Base-by-base conservation (phyloP, 768 basidiomycete species). In the Amanita brunnescens region DNA sequence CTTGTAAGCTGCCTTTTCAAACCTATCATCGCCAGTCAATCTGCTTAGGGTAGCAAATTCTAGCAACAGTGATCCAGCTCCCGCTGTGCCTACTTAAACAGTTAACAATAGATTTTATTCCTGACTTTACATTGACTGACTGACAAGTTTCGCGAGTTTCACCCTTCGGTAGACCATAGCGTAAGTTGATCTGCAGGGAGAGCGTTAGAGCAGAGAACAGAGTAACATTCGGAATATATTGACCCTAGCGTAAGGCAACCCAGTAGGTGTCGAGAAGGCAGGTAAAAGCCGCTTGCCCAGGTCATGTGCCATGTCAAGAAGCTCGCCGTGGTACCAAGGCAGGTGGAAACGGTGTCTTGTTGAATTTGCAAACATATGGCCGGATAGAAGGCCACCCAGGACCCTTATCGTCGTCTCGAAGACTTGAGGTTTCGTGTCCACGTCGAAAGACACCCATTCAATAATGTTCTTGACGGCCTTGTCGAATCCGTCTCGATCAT, bases 351-450 rank as follows among this genome's bases (percentile, higher is more conserved):
- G 79, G 33, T 83, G 81, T 2, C 69, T 77, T 2, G 74, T 67
- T 45, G 80, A 72, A 54, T 73, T 81, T n/a, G 90, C 88, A 62
- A 83, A 87, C 47, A 85, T 79, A 59, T 93, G 92, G 21, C 81
- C 92, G 6, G 89, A 91, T 12, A 93, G 64, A 33, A 99, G 76
- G 3, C 92, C 91, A 2, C 96, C 96, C 7, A 99, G 71, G 5
- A 93, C 91, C 23, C 94, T 82, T 50, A 98, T 98, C 1, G 91
- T 97, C 8, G 89, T 90, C 70, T 99, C 95, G 61, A 99, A 99
- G 3, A 98, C 87, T 74, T 99, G 95, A n/a, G 96, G 92, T 65
- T 83, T 91, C 37, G 91, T 91, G 66, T 97, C 85, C 52, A 92
- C 86, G 62, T 97, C 89, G 64, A 96, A 97, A 0, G 84, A 84